Base-by-base conservation (phyloP, 2,329 filamentous ascomycete species). In the Colletotrichum tropicale region DNA sequence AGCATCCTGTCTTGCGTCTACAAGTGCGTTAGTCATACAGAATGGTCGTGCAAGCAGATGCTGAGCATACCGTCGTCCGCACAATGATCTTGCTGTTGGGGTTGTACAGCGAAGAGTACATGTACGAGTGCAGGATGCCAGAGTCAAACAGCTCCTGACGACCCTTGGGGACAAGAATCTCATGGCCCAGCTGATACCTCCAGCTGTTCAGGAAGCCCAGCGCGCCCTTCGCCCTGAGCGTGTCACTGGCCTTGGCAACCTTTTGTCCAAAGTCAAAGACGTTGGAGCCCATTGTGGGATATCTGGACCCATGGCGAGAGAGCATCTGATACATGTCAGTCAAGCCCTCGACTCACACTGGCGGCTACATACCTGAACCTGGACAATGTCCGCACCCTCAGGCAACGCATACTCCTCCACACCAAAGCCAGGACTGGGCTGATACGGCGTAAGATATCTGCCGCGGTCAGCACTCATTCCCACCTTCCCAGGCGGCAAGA, bases 1-100 rank as follows among this genome's bases (percentile, higher is more conserved):
- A 94, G 86, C 94, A 96, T 96, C 28, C 94, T 91, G 81, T 94
- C 92, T 81, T 96, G 93, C 2, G 94, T 94, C 86, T 88, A 13
- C 9, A 18, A 15, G 8, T 38, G 2, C 18, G 1, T n/a, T 1
- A 55, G 76, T 82, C 66, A 81, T 78, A 3, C 2, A 3, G 4
- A 26, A 26, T 1, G 2, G 13, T 15, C 52, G 43, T 36, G 8
- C 8, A 36, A 8, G 18, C 8, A 18, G 8, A 8, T n/a, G 26
- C 24, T 5, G 7, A 24, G 77, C 85, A 70, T 82, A 87, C 87
- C 69, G 94, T 95, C 2, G 93, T 95, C 32, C 94, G 89, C 18
- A 92, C 93, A 73, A 95, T 90, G 75, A 96, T 92, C 84, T 94
- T 95, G 83, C 89, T 93, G 71, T 91, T 89, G 7, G 94, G 91